Evolutionary conservation across 2,329 filamentous ascomycete species (phyloP).

Genomic region (Diaporthe eres): DNA sequence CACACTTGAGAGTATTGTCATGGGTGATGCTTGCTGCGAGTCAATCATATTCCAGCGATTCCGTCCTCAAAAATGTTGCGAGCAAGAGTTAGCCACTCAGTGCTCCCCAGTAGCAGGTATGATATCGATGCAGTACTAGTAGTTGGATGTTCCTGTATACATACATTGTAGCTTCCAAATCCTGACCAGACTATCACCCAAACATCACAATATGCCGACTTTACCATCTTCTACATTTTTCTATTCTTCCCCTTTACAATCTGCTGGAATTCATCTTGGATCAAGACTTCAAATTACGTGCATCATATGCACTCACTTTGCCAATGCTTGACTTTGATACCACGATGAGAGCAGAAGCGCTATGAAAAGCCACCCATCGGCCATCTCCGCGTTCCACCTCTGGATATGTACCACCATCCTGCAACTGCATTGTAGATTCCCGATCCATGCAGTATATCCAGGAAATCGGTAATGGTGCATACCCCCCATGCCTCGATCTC

Average conservation of each 20-base stretch:
- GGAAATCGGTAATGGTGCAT: neutral
- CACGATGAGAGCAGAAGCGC: neutral
- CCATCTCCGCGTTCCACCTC: conserved; percentile 36
- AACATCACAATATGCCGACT: neutral
- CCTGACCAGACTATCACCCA: neutral
- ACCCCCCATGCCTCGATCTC: neutral
- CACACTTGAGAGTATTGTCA: neutral
- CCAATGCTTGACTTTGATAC: neutral
- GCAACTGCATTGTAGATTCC: conserved; percentile 14
- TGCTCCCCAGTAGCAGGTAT: neutral
- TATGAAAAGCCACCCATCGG: conserved; percentile 9
- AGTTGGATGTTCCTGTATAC: neutral
- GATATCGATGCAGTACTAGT: neutral
- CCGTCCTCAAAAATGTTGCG: neutral
- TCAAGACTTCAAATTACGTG: neutral
- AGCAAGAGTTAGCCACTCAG: too few relatives aligned
- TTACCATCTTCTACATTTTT: neutral
- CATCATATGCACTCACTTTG: neutral
- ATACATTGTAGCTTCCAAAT: neutral
- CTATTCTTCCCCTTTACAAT: neutral
- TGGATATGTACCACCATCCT: conserved; percentile 9
- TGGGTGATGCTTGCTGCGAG: neutral
- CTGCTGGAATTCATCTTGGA: neutral
- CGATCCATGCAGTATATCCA: conserved; percentile 29
- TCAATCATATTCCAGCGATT: too few relatives aligned